Evolutionary conservation across 73 alveolate genomes (phyloP), one percentile per base, ranked within the genome.

Genomic region (Blepharisma stoltei): DNA sequence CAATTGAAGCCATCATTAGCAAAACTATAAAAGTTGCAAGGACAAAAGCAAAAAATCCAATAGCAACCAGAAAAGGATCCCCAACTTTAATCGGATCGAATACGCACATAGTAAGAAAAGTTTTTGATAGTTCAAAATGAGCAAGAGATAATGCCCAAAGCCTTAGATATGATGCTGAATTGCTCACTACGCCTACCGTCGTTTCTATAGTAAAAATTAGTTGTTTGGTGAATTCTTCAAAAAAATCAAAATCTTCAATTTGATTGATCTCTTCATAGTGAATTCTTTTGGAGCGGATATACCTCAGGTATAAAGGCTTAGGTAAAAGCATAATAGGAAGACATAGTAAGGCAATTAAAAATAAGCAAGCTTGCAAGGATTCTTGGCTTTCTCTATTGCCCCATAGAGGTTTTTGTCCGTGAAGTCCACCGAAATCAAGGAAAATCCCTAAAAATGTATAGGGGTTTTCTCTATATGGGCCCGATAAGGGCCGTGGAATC

Each of bases 81-180:
- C 75, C 77, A 49, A 68, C 54, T 50, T 70, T 77, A 55, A 88
- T 32, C 23, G 83, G 80, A 46, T 71, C 60, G 18, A 76, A 88
- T 41, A 95, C 66, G n/a, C 91, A 84, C 48, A 86, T 77, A 3
- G 89, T 93, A 77, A 80, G 90, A 91, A 90, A 91, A 5, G 92
- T 98, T 54, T 67, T 90, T n/a, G 97, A 87, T 67, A 95, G 89
- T 86, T 97, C 95, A 78, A 94, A 87, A 87, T 97, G 99, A 38
- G 99, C 99, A 54, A 97, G 88, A 75, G 98, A 91, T 37, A 97
- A 81, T 32, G 99, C 99, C 99, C 99, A 97, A 23, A 97, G 89
- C 54, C 99, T 90, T 53, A 97, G 85, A 81, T 97, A 97, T 44
- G 97, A 88, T 14, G 99, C 99, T 23, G 99, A 95, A 89, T 97